Conservation (phyloP, 371 early-diverging fungal species). For the Haplosporangium sp. region DNA sequence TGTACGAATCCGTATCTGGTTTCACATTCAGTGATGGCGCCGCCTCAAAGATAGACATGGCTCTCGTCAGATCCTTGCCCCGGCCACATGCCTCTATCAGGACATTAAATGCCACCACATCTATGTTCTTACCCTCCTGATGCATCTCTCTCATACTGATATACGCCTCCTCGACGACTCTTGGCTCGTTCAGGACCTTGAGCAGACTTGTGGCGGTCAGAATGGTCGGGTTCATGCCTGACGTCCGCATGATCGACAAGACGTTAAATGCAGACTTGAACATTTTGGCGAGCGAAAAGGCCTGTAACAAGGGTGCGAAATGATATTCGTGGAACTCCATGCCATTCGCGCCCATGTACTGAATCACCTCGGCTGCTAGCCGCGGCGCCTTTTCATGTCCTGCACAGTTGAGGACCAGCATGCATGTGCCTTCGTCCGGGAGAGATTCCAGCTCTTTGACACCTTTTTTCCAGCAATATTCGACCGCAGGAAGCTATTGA, state of each 20-base stretch:
- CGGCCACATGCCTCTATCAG: slow-evolving; percentile 69
- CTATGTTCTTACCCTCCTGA: slow-evolving; percentile 60
- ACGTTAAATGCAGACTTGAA: slow-evolving; percentile 74
- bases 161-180: slow-evolving; percentile 63
- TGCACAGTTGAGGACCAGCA: slow-evolving; percentile 69
- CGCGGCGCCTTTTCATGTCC: slow-evolving; percentile 66
- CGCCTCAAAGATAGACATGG: slow-evolving; percentile 63
- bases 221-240: slow-evolving; percentile 60
- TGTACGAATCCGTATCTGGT: slow-evolving; percentile 73
- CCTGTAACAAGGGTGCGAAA: slow-evolving; percentile 76
- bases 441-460: slow-evolving; percentile 52
- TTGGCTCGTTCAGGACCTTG: slow-evolving; percentile 41
- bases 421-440: slow-evolving; percentile 75
- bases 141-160: slow-evolving; percentile 63
- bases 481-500: slow-evolving; percentile 59
- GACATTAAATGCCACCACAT: slow-evolving; percentile 73
- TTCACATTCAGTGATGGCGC: slow-evolving; percentile 61
- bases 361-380: slow-evolving; percentile 70
- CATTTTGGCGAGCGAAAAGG: slow-evolving; percentile 66
- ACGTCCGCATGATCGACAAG: slow-evolving; percentile 72
- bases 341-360: slow-evolving; percentile 63
- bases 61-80: slow-evolving; percentile 62
- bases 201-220: slow-evolving; percentile 57
- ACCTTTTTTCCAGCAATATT: slow-evolving; percentile 66
- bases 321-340: slow-evolving; percentile 73